These are phyloP conservation scores for Aspergillus avenaceus DNA, from an alignment of 495 filamentous ascomycete species.

Conservation along the genomic window DNA sequence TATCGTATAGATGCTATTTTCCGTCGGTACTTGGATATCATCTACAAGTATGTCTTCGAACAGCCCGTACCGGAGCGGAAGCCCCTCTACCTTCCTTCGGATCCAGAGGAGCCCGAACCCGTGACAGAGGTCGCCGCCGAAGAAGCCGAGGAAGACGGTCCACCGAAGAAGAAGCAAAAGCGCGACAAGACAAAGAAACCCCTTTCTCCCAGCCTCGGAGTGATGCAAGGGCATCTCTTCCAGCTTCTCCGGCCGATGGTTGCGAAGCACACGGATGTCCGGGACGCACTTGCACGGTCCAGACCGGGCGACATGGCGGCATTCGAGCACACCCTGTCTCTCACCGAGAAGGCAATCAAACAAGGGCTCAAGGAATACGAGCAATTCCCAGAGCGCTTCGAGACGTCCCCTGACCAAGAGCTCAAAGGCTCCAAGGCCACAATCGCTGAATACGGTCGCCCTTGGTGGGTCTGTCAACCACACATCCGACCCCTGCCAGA, in stretches of 20 bases:
- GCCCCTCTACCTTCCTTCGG: conserved; percentile 72
- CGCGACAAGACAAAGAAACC: conserved; percentile 44
- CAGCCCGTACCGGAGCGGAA: conserved; percentile 55
- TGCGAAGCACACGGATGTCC: conserved; percentile 68
- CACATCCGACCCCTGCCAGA: conserved; percentile 83
- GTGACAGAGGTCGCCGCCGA: conserved; percentile 26
- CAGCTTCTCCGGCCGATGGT: conserved; percentile 82
- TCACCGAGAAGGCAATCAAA: conserved; percentile 67
- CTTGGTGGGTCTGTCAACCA: conserved; percentile 92
- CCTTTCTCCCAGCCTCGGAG: conserved; percentile 67
- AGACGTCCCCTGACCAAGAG: conserved; percentile 29
- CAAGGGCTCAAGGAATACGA: conserved; percentile 72
- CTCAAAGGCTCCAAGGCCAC: conserved; percentile 58
- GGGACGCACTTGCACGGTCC: conserved; percentile 70
- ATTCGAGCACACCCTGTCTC: conserved; percentile 65
- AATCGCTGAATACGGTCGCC: conserved; percentile 66
- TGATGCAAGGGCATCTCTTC: conserved; percentile 91
- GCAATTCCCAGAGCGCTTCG: conserved; percentile 52
- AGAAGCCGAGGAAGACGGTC: conserved; percentile 38
- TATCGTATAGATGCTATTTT: conserved; percentile 86
- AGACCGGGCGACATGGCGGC: conserved; percentile 60
- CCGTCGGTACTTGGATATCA: conserved; percentile 83
- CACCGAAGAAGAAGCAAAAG: conserved; percentile 61
- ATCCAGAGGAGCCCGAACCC: conserved; percentile 37
- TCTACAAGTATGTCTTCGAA: conserved; percentile 70